A percentile compares a stretch with the other conserved stretches of the same genome.
Evolutionary conservation across 148 eudicot species (phyloP).

Genomic region (Limonium bicolor): DNA sequence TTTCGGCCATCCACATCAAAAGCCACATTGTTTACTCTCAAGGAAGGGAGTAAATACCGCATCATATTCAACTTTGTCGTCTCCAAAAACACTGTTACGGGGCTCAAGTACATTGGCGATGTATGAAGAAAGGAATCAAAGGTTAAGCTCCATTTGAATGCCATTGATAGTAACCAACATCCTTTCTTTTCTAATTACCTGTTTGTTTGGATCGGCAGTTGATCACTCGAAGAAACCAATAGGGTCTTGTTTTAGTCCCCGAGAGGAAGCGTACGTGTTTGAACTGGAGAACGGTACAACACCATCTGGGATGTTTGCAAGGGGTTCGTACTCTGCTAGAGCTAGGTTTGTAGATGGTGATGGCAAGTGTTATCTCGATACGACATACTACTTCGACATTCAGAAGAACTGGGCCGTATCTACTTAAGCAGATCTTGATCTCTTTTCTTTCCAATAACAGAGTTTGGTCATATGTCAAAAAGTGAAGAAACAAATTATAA

Average conservation of each 20-base stretch:
- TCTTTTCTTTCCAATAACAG: too few relatives aligned
- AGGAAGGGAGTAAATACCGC: constrained; percentile 23
- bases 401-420: constrained; percentile 31
- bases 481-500: too few relatives aligned
- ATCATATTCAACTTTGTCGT: constrained; percentile 16
- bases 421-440: too few relatives aligned
- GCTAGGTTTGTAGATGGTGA: constrained; percentile 32
- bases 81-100: constrained; percentile 5
- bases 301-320: constrained; percentile 23
- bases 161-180: not conserved
- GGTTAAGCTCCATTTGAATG: constrained; percentile 7
- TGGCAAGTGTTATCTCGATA: constrained; percentile 26
- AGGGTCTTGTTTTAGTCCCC: constrained; percentile 19
- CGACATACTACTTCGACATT: constrained; percentile 29
- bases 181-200: not conserved
- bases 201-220: constrained; percentile 6
- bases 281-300: constrained; percentile 26
- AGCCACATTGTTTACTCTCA: constrained; percentile 21
- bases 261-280: constrained; percentile 20
- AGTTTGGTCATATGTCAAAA: too few relatives aligned
- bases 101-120: constrained; percentile 17
- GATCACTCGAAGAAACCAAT: constrained; percentile 15
- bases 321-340: constrained; percentile 21
- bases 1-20: constrained; percentile 16
- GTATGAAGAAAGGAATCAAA: constrained; percentile 28